Evolutionary conservation across 129 eudicot genomes (phyloP).

Genomic region (Heracleum sosnowskyi): DNA sequence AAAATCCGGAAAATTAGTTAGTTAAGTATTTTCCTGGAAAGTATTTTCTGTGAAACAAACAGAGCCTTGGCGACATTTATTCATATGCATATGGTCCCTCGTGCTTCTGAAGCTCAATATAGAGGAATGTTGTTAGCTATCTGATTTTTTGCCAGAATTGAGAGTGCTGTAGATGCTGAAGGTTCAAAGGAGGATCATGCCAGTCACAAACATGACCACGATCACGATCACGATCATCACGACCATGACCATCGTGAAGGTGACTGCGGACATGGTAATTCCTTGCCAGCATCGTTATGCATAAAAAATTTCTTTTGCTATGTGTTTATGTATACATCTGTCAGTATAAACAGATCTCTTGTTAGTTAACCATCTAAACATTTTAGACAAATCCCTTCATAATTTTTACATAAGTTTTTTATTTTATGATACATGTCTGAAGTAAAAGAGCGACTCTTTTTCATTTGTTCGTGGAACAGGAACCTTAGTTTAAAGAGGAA

Average conservation of each 20-base stretch:
- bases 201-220: conserved; percentile 47
- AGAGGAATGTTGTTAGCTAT: conserved; percentile 10
- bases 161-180: conserved; percentile 72
- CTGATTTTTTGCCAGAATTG: conserved; percentile 50
- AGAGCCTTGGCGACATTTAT: background rate
- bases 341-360: background rate
- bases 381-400: background rate
- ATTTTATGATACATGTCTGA: background rate
- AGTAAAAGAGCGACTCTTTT: background rate
- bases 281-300: background rate
- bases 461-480: background rate
- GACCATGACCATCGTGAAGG: conserved; percentile 44
- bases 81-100: background rate
- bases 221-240: conserved; percentile 19
- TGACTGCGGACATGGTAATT: conserved; percentile 69
- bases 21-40: no score
- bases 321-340: background rate
- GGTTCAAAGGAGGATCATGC: conserved; percentile 67
- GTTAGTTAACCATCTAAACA: background rate
- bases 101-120: background rate
- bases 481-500: background rate
- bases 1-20: no score
- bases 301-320: background rate
- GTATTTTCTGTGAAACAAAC: no score
- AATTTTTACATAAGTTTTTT: background rate